These are phyloP conservation scores for Alternaria rosae DNA, from an alignment of 2,329 filamentous ascomycete species.

Conservation along the genomic window DNA sequence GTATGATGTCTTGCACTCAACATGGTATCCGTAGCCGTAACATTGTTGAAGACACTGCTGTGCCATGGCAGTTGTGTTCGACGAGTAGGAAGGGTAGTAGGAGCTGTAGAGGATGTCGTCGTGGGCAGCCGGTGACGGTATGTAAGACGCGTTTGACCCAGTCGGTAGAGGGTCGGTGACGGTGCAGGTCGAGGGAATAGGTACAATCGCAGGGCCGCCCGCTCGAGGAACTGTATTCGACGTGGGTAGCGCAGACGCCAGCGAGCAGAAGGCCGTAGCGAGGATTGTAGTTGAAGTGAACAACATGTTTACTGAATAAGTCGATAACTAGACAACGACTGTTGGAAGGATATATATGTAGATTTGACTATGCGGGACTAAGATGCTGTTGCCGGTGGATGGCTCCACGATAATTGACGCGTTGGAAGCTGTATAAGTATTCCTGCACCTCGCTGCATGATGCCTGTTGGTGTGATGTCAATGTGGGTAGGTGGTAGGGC, in stretches of 20 bases:
- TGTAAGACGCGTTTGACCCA: slow-evolving; percentile 28
- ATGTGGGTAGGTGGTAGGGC: slow-evolving; percentile 2
- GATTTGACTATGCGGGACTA: not conserved
- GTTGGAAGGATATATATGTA: not conserved
- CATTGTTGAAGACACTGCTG: slow-evolving; percentile 52
- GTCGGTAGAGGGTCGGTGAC: slow-evolving; percentile 36
- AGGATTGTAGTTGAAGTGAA: slow-evolving; percentile 2
- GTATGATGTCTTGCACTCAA: slow-evolving; percentile 46
- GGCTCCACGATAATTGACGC: not conserved
- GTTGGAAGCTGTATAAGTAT: slow-evolving; percentile 6
- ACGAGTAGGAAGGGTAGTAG: slow-evolving; percentile 44
- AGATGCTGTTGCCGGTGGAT: not conserved
- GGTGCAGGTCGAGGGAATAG: slow-evolving; percentile 48
- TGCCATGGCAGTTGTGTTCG: slow-evolving; percentile 37
- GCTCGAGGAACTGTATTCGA: slow-evolving; percentile 29
- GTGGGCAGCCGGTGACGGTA: slow-evolving; percentile 28
- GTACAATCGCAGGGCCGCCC: slow-evolving; percentile 43
- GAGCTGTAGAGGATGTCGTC: slow-evolving; percentile 37
- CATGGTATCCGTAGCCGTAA: slow-evolving; percentile 49
- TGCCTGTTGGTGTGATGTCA: slow-evolving; percentile 10
- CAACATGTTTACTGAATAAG: slow-evolving; percentile 6
- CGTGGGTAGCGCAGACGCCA: slow-evolving; percentile 11
- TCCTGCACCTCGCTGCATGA: not conserved
- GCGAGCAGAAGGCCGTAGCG: slow-evolving; percentile 3
- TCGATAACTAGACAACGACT: not conserved